Percentiles rank a stretch among this genome's conserved stretches.
Evolutionary conservation across 2,329 filamentous ascomycete genomes (phyloP).

Genomic region (Pestalotiopsis sp.): DNA sequence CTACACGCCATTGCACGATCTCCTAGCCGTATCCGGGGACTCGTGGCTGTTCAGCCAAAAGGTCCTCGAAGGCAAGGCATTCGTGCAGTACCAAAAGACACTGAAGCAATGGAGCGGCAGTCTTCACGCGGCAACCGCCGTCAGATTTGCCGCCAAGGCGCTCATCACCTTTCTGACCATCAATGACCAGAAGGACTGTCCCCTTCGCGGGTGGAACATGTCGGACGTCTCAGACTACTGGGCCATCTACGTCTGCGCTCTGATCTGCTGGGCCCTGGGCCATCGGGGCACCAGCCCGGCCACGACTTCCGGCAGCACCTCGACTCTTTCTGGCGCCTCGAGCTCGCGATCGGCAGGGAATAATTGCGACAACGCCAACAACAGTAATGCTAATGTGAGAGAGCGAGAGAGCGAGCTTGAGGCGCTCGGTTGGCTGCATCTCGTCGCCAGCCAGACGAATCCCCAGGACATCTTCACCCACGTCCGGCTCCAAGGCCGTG

Average conservation of each 20-base stretch:
- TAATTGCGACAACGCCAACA: neutral
- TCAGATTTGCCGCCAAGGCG: slow-evolving; percentile 53
- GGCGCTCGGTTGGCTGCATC: slow-evolving; percentile 35
- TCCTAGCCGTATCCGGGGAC: slow-evolving; percentile 61
- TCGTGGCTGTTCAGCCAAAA: slow-evolving; percentile 62
- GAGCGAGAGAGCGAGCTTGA: slow-evolving; percentile 39
- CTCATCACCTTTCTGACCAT: slow-evolving; percentile 47
- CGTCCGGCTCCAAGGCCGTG: slow-evolving; percentile 30
- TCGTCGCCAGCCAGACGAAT: slow-evolving; percentile 42
- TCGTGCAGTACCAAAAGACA: slow-evolving; percentile 47
- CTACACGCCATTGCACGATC: slow-evolving; percentile 59
- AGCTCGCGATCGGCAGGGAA: neutral
- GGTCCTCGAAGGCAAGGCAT: slow-evolving; percentile 44
- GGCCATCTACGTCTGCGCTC: slow-evolving; percentile 66
- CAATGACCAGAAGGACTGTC: slow-evolving; percentile 21
- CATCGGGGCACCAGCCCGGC: slow-evolving; percentile 25
- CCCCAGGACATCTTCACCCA: slow-evolving; percentile 40
- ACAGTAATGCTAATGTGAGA: slow-evolving; percentile 20
- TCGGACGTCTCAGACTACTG: slow-evolving; percentile 79
- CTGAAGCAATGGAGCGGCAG: slow-evolving; percentile 39
- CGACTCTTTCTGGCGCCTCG: neutral
- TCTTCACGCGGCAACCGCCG: slow-evolving; percentile 44
- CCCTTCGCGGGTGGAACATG: slow-evolving; percentile 46
- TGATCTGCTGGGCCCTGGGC: slow-evolving; percentile 63
- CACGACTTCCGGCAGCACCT: neutral